Percentiles rank a stretch among this genome's conserved stretches.
These are phyloP conservation scores for Mollisiaceae sp. DNA, from an alignment of 2,329 filamentous ascomycete species.

Conservation along the genomic window DNA sequence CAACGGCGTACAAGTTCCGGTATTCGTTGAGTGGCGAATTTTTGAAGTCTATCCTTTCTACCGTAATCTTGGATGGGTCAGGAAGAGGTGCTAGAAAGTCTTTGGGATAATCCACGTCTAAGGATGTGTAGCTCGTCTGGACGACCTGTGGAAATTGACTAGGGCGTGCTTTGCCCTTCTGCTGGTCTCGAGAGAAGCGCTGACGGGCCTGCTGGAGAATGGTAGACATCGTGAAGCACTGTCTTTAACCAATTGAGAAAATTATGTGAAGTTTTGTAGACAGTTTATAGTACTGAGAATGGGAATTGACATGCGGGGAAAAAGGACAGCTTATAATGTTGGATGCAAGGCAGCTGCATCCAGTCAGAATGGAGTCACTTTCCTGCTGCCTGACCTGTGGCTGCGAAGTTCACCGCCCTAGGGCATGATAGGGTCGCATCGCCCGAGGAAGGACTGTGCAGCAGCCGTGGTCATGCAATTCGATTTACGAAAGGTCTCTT, in stretches of 20 bases:
- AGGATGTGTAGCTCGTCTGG: slow-evolving; percentile 42
- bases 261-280: neutral
- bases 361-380: slow-evolving; percentile 2
- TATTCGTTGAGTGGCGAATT: slow-evolving; percentile 57
- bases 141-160: neutral
- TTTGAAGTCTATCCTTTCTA: slow-evolving; percentile 59
- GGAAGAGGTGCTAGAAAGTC: slow-evolving; percentile 54
- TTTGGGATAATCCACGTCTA: slow-evolving; percentile 48
- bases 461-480: neutral
- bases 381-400: neutral
- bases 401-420: neutral
- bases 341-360: neutral
- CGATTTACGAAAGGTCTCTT: neutral
- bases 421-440: neutral
- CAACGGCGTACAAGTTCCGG: slow-evolving; percentile 58
- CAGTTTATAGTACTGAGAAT: neutral
- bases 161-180: neutral
- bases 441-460: neutral
- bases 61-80: slow-evolving; percentile 51
- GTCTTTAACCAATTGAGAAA: neutral
- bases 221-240: slow-evolving; percentile 7
- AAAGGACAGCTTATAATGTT: neutral
- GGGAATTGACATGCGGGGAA: neutral
- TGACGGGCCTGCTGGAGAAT: slow-evolving; percentile 7
- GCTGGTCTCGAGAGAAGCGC: neutral